phyloP scores from a whole-genome alignment of 352 stramenopile species.

The Detonula confervacea region DNA sequence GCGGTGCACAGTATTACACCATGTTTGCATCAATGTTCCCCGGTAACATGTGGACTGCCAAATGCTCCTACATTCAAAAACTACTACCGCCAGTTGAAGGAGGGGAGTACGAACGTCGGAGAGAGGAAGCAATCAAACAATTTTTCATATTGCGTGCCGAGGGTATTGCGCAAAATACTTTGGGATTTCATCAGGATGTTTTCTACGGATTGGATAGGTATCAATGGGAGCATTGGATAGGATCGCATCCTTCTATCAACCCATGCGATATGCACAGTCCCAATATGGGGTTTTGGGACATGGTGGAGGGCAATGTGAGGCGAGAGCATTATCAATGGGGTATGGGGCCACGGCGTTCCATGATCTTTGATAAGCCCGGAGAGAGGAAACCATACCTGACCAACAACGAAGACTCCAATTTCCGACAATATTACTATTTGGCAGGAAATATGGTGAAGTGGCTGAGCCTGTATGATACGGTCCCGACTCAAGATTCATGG shows the following conservation, averaged over 20 bases:
- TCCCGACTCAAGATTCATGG: conserved; percentile 52
- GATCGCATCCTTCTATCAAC: conserved; percentile 40
- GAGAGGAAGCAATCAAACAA: conserved; percentile 35
- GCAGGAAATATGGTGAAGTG: conserved; percentile 60
- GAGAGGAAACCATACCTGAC: conserved; percentile 12
- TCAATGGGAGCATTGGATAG: conserved; percentile 60
- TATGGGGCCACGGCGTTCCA: conserved; percentile 41
- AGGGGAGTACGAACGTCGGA: conserved; percentile 48
- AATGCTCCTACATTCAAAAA: conserved; percentile 66
- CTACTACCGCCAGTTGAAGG: conserved; percentile 48
- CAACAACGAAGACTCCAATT: conserved; percentile 35
- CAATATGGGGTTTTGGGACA: conserved; percentile 33
- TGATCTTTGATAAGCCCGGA: conserved; percentile 27
- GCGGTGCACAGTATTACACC: conserved; percentile 58
- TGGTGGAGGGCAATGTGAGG: conserved; percentile 28
- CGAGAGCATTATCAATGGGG: conserved; percentile 54
- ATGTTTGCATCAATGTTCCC: conserved; percentile 54
- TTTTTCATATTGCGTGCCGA: conserved; percentile 47
- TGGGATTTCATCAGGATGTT: conserved; percentile 47
- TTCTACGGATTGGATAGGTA: conserved; percentile 61
- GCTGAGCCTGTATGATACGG: conserved; percentile 52
- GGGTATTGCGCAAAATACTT: conserved; percentile 28
- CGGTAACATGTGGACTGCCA: conserved; percentile 71
- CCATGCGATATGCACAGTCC: conserved; percentile 56
- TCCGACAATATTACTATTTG: conserved; percentile 57